phyloP scores from a whole-genome alignment of 2,329 filamentous ascomycete genomes.

The Fusarium sp. region DNA sequence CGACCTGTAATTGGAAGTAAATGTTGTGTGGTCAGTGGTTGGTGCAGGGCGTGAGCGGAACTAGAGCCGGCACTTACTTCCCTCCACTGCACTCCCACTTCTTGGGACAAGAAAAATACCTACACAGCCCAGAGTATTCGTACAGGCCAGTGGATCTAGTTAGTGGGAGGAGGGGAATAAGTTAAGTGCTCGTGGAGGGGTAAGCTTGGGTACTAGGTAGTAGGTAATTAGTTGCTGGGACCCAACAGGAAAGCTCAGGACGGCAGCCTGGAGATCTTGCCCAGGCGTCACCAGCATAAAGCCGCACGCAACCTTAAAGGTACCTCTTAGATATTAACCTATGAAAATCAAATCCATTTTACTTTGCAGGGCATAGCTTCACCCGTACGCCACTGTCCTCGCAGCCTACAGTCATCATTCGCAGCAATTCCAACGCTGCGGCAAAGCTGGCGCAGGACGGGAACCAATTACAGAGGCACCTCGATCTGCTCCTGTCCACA shows the following conservation, averaged over 20 bases:
- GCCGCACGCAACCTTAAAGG: not conserved
- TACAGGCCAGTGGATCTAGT: conserved; percentile 4
- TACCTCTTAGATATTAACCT: not conserved
- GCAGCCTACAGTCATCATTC: conserved; percentile 23
- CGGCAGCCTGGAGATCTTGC: conserved; percentile 11
- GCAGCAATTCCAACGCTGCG: conserved; percentile 31
- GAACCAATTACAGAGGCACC: conserved; percentile 40
- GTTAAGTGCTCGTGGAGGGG: conserved; percentile 26
- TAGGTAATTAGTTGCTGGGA: not conserved
- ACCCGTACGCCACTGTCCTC: conserved; percentile 19
- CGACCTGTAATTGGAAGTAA: not conserved
- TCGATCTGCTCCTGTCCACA: conserved; percentile 31
- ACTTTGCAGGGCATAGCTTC: conserved; percentile 24
- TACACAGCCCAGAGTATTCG: no score
- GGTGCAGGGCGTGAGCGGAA: conserved; percentile 19
- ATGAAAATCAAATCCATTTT: not conserved
- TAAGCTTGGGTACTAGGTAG: not conserved
- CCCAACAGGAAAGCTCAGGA: conserved; percentile 5
- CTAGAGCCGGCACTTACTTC: conserved; percentile 33
- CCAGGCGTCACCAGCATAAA: conserved; percentile 27
- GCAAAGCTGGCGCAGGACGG: conserved; percentile 22
- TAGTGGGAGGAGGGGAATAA: not conserved
- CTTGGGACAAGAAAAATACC: conserved; percentile 6
- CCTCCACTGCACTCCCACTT: conserved; percentile 10
- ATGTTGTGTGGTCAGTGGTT: conserved; percentile 8